These are phyloP conservation scores for Lobosporangium transversale DNA, from an alignment of 192 early-diverging fungal species.

Conservation along the genomic window DNA sequence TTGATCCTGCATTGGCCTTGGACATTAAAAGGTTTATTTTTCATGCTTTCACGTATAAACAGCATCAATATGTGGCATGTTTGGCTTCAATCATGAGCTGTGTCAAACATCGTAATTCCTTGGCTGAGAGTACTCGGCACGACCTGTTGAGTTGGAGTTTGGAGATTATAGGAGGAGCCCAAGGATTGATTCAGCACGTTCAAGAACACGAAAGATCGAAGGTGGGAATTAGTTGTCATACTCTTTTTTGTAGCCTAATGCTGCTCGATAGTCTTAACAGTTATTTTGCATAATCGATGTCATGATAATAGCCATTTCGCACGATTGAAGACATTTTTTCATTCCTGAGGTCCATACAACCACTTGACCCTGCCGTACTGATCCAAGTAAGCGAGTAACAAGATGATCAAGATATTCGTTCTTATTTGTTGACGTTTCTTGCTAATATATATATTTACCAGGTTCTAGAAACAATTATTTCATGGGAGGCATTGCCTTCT, in stretches of 20 bases:
- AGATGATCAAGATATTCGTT: too few relatives aligned
- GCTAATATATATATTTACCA: too few relatives aligned
- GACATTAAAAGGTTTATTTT: too few relatives aligned
- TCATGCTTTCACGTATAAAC: neutral
- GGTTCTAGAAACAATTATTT: slow-evolving; percentile 15
- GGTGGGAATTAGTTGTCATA: neutral
- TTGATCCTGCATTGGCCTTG: too few relatives aligned
- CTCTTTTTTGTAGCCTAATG: neutral
- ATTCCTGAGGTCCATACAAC: slow-evolving; percentile 12
- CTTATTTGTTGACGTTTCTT: too few relatives aligned
- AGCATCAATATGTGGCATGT: slow-evolving; percentile 34
- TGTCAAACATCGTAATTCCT: neutral
- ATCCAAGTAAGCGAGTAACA: slow-evolving; percentile 29
- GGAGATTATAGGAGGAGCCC: slow-evolving; percentile 19
- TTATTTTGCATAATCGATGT: neutral
- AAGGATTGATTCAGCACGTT: slow-evolving; percentile 10
- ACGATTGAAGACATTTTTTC: slow-evolving; percentile 14
- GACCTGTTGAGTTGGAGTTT: slow-evolving; percentile 19
- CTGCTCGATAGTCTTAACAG: neutral
- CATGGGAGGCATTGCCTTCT: slow-evolving; percentile 15
- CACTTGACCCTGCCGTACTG: slow-evolving; percentile 2
- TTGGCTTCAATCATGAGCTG: slow-evolving; percentile 4
- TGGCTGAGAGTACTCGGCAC: neutral
- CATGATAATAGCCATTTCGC: slow-evolving; percentile 9
- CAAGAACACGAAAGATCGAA: slow-evolving; percentile 13